Evolutionary conservation across 1,284 basidiomycete species (phyloP).

Genomic region (Fomitopsis pinicola): DNA sequence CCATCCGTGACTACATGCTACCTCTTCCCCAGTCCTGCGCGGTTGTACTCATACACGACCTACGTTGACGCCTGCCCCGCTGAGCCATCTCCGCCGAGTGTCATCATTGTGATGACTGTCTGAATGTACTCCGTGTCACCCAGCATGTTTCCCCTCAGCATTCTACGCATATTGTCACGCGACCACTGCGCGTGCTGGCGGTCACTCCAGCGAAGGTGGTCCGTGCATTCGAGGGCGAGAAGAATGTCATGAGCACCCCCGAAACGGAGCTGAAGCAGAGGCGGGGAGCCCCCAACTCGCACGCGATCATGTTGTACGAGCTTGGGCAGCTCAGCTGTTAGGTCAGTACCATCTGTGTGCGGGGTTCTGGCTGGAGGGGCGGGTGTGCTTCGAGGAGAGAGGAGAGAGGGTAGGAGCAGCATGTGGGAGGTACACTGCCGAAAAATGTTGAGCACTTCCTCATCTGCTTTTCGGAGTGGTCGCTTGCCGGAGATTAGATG

Average conservation of each 20-base stretch:
- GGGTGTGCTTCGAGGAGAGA: too few relatives aligned
- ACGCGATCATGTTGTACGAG: constrained; percentile 67
- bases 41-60: constrained; percentile 8
- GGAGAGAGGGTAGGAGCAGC: too few relatives aligned
- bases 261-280: constrained; percentile 84
- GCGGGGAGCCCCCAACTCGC: constrained; percentile 80
- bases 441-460: too few relatives aligned
- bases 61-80: constrained; percentile 7
- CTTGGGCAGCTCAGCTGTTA: too few relatives aligned
- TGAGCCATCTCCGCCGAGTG: background rate
- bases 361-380: too few relatives aligned
- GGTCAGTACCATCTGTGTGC: too few relatives aligned
- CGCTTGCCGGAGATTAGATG: too few relatives aligned
- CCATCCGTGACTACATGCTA: background rate
- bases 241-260: constrained; percentile 64
- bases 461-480: too few relatives aligned
- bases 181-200: constrained; percentile 41
- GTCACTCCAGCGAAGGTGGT: constrained; percentile 27
- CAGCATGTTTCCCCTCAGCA: constrained; percentile 24
- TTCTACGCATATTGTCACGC: constrained; percentile 41
- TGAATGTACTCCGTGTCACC: background rate
- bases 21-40: constrained; percentile 10
- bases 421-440: too few relatives aligned
- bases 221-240: constrained; percentile 59
- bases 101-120: background rate